phyloP scores from a whole-genome alignment of 306 rosid genomes.

The Leucaena leucocephala region DNA sequence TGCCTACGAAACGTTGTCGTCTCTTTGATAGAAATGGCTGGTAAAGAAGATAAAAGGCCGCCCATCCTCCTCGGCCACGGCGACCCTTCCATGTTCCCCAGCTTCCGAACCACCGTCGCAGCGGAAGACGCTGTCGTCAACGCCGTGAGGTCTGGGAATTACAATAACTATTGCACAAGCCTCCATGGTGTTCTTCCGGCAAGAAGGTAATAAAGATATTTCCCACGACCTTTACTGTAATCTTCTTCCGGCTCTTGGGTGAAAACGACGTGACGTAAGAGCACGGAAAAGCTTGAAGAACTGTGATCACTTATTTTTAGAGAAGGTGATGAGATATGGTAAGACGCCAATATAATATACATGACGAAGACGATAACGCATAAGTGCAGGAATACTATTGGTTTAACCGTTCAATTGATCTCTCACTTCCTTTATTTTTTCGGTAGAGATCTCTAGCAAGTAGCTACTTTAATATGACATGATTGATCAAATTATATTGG shows the following conservation, averaged over 20 bases:
- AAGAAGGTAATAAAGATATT: not conserved
- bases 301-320: too few species aligned
- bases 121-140: slow-evolving; percentile 40
- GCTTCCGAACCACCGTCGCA: slow-evolving; percentile 38
- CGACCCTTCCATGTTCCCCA: slow-evolving; percentile 51
- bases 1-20: slow-evolving; percentile 49
- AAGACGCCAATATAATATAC: too few species aligned
- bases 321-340: too few species aligned
- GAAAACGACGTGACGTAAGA: too few species aligned
- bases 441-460: too few species aligned
- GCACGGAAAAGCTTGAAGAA: too few species aligned
- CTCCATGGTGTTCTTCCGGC: not conserved
- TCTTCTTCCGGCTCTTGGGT: not conserved
- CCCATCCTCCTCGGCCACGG: slow-evolving; percentile 48
- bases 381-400: too few species aligned
- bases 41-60: slow-evolving; percentile 39
- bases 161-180: not conserved
- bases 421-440: too few species aligned
- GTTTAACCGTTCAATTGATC: too few species aligned
- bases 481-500: too few species aligned
- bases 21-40: slow-evolving; percentile 26
- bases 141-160: slow-evolving; percentile 44
- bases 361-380: too few species aligned
- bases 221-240: not conserved
- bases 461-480: too few species aligned